These are phyloP conservation scores for Diaporthe citri DNA, from an alignment of 2,329 filamentous ascomycete species.

Conservation along the genomic window DNA sequence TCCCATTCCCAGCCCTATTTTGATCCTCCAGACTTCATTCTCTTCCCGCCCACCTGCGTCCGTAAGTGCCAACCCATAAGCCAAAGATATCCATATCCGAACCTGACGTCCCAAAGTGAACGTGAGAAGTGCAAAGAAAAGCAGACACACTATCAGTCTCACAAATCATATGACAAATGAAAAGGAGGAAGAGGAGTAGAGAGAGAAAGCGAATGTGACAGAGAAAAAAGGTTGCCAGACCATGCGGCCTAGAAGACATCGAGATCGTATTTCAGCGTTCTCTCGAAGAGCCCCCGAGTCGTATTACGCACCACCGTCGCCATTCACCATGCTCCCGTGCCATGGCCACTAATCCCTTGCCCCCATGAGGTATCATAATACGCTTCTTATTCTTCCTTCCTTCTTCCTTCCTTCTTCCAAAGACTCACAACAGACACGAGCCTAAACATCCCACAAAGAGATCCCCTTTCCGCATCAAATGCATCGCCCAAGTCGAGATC, in stretches of 20 bases:
- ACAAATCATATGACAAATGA: background rate
- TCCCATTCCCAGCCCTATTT: background rate
- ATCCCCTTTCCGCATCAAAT: background rate
- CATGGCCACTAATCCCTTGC: background rate
- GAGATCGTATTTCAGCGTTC: slow-evolving; percentile 24
- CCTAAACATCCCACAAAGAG: background rate
- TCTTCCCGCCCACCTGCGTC: background rate
- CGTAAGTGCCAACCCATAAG: background rate
- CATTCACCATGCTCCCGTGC: background rate
- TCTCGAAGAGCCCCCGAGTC: slow-evolving; percentile 7
- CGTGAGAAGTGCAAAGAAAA: background rate
- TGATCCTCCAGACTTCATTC: slow-evolving; percentile 5
- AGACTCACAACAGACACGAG: background rate
- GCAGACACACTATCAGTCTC: background rate
- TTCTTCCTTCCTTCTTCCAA: background rate
- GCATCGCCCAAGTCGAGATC: background rate
- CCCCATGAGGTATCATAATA: background rate
- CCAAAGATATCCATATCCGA: background rate
- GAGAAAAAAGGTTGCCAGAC: background rate
- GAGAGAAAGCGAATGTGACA: background rate
- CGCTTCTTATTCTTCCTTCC: background rate
- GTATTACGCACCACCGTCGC: background rate
- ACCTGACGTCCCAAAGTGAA: background rate
- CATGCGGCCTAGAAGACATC: slow-evolving; percentile 23
- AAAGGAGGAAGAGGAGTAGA: background rate